Base-by-base conservation (phyloP, 2,329 filamentous ascomycete species). In the Aciculosporium take region DNA sequence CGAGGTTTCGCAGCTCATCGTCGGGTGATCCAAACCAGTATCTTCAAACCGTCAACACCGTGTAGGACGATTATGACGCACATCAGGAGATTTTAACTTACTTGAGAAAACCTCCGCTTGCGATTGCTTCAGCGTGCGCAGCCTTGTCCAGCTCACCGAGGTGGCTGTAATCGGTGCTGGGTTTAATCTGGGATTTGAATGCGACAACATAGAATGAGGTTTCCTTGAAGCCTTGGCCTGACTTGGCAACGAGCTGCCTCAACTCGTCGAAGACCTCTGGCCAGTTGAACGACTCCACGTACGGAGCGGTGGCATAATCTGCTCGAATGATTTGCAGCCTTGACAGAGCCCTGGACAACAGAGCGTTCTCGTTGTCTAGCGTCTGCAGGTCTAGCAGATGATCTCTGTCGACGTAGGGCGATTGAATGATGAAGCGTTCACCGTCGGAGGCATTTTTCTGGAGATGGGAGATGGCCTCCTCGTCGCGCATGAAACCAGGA, bases 11-110 rank as follows among this genome's bases (percentile, higher is more conserved):
- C 46, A 81, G 71, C 39, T 81, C 68, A 33, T 59, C 64, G 62
- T 93, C 77, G 17, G 81, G 79, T 27, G 65, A 68, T 2, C 86
- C 85, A 59, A 93, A 94, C 86, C 88, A 94, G 61, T 95, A 94
- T 60, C 76, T 79, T 48, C 36, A 34, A 15, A 25, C 21, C 41
- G 48, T 54, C 43, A 56, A 51, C 39, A 40, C 21, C n/a, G 31
- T 13, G 23, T 13, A 20, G 17, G 15, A n/a, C 7, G 30, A 23
- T 24, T 6, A 25, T 10, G 20, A 15, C 24, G 35, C 35, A 27
- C 9, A 37, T 28, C 13, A 31, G 23, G 12, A 7, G 15, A 39
- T 13, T 12, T n/a, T 27, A 27, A 20, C 68, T 55, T 62, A 78
- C 74, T 94, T 94, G 55, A 94, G 63, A 55, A 95, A 73, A 0